Evolutionary conservation across 192 early-diverging fungal species (phyloP).

Genomic region (Thamnidium elegans): DNA sequence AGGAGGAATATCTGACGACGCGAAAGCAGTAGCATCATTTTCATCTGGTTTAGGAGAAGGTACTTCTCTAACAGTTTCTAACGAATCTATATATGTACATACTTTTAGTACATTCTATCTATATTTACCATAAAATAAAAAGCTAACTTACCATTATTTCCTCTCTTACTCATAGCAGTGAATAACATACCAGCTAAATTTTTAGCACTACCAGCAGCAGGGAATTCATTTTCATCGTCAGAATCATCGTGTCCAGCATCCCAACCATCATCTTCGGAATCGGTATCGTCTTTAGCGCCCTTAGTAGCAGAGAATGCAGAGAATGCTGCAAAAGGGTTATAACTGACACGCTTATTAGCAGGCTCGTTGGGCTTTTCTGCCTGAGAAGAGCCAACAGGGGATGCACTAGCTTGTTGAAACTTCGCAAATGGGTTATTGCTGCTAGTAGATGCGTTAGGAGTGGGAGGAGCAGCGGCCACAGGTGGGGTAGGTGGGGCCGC

Average conservation of each 20-base stretch:
- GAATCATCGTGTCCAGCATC: conserved; percentile 37
- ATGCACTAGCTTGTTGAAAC: background rate
- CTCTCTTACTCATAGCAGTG: conserved; percentile 23
- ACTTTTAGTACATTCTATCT: background rate
- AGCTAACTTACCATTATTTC: conserved; percentile 4
- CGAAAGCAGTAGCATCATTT: conserved; percentile 9
- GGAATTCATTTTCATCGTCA: conserved; percentile 24
- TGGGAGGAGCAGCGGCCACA: background rate
- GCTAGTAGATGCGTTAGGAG: background rate
- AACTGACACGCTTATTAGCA: conserved; percentile 33
- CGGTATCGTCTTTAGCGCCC: conserved; percentile 9
- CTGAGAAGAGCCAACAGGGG: conserved; percentile 1
- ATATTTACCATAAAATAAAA: background rate
- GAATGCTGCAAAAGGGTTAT: conserved; percentile 43
- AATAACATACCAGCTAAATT: conserved; percentile 34
- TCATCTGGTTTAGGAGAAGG: conserved; percentile 10
- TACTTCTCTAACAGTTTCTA: conserved; percentile 13
- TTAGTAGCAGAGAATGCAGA: conserved; percentile 24
- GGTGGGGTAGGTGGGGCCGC: background rate
- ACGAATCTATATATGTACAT: conserved; percentile 9
- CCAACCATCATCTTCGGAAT: conserved; percentile 38
- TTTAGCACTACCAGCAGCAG: conserved; percentile 34
- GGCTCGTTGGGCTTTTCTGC: conserved; percentile 17
- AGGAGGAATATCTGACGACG: conserved; percentile 19
- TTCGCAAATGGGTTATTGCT: conserved; percentile 43